Base-by-base conservation (phyloP, 1,139 yeast species). In the Hansenula lynferdii region DNA sequence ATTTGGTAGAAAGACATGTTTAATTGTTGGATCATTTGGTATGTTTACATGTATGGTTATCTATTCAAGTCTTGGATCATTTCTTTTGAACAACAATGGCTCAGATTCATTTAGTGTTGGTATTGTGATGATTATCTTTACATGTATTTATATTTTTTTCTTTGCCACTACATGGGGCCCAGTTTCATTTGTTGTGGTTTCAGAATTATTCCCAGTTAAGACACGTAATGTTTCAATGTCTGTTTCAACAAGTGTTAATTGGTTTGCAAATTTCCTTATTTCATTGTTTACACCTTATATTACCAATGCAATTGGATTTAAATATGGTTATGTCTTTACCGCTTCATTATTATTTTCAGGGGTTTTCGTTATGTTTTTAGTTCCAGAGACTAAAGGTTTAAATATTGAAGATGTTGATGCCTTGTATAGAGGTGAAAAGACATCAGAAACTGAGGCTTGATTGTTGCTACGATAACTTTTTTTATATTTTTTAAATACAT, bases 151-250 rank as follows among this genome's bases (percentile, higher is more conserved):
- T 68, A 80, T 86, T 44, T 71, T 80, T 65, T 79, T 75, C 62
- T 86, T 85, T 61, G 95, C 95, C 20, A 69, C 80, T 28, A 80
- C 95, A 9, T 82, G 94, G 86, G 96, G 92, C 32, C 94, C 95
- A 45, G 80, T 84, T 50, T 80, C 83, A 30, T 85, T 73, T 67
- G 83, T 82, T 42, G 72, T 84, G 53, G 77, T 80, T 34, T 76
- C 90, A 29, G 96, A 85, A 64, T 65, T 83, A 40, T 85, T 77
- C 65, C 92, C 95, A 46, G 72, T 80, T 46, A 75, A 85, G 61
- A 77, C 84, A 48, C 78, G 85, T 63, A 73, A 86, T 21, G 78
- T 80, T 60, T 86, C 86, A 35, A 82, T 85, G 80, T 78, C 87
- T 35, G 65, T 83, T 48, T 84, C 92, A 35, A 72, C 81, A 22